A percentile compares a stretch with the other conserved stretches of the same genome.
phyloP scores from a whole-genome alignment of 306 rosid species.

The Casuarina glauca region DNA sequence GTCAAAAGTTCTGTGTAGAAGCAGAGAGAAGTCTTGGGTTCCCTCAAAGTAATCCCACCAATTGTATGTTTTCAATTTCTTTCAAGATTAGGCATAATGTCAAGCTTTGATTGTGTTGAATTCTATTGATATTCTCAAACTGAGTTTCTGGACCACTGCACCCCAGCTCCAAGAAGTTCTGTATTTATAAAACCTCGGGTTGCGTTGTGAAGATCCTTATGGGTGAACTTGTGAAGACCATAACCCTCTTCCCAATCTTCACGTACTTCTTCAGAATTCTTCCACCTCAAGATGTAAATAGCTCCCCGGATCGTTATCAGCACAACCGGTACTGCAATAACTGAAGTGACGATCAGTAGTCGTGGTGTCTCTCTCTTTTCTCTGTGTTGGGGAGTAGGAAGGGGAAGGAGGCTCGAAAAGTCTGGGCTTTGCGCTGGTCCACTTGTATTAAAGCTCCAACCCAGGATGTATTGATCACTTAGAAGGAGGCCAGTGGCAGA shows the following conservation, averaged over 20 bases:
- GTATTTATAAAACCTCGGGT: conserved; percentile 39
- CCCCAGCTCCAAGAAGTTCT: conserved; percentile 37
- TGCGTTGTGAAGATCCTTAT: conserved; percentile 28
- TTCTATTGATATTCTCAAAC: no score
- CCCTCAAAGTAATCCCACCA: no score
- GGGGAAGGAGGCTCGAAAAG: conserved; percentile 10
- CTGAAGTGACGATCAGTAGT: not conserved
- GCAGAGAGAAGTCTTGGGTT: no score
- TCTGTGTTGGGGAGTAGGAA: not conserved
- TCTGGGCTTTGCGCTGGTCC: conserved; percentile 24
- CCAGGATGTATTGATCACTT: conserved; percentile 27
- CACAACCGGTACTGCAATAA: not conserved
- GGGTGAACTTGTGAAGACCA: conserved; percentile 37
- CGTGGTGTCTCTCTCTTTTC: not conserved
- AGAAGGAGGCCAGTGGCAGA: conserved; percentile 23
- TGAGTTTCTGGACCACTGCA: no score
- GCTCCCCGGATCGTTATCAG: not conserved
- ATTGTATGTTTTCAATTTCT: no score
- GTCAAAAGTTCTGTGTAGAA: no score
- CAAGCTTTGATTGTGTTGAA: no score
- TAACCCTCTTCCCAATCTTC: conserved; percentile 44
- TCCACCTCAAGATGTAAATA: conserved; percentile 15
- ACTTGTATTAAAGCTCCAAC: conserved; percentile 36
- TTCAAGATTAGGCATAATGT: no score
- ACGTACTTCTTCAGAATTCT: conserved; percentile 23